Evolutionary conservation across 2,329 filamentous ascomycete species (phyloP), one percentile per base, ranked within the genome.

Genomic region (Myriosclerotinia curreyana): DNA sequence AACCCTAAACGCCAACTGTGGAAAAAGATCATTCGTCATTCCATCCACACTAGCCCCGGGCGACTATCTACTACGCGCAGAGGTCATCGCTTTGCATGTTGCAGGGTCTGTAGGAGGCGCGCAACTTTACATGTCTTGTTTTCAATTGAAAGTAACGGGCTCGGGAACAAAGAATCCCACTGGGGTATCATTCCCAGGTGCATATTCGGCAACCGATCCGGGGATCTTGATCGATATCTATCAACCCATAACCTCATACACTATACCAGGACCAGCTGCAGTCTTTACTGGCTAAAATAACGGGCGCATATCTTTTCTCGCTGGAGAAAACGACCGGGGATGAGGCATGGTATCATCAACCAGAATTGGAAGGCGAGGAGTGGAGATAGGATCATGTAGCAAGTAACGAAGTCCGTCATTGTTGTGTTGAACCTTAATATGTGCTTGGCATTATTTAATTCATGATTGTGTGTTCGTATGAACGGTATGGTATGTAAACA

Each of bases 51-150:
- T 85, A 65, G 79, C 82, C 4, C 76, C 80, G 1, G 83, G 82
- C 52, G 77, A 84, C 58, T 85, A 85, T 68, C 78, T 85, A 36
- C 74, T 86, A 71, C 78, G 82, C 51, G 79, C 81, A 36, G 82
- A 85, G 75, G 76, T 81, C 40, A 77, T 84, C 50, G 82, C 82
- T 8, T 76, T 84, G 52, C 82, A 85, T 74, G 80, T 82, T 22
- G 82, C 82, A 20, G 73, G 74, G 65, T 71, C 66, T 15, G 65
- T 66, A 17, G 77, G 75, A 25, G 73, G 71, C 17, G 76, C 77
- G 25, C 76, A 78, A 64, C 75, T 77, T 66, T 78, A 78, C 64
- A 70, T 76, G 55, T 73, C 72, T 22, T 78, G 75, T 67, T 74
- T 56, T 53, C 51, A 55, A 65, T 53, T 63, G 8, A 46, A 48